phyloP scores from a whole-genome alignment of 2,329 filamentous ascomycete species.

The Tolypocladium sp. region DNA sequence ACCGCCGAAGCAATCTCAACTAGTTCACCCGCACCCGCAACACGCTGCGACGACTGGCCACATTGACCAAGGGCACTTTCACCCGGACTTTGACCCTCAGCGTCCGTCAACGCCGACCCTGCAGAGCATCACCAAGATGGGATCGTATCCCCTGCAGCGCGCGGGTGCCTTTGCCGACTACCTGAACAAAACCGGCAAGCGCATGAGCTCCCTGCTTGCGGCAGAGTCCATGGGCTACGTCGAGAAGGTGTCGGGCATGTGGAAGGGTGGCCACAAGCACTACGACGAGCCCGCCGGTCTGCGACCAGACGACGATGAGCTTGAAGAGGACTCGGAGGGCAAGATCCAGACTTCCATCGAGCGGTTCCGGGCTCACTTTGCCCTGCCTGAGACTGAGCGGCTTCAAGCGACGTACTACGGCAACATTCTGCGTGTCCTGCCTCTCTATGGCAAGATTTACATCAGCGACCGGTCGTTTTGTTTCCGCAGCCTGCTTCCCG shows the following conservation, averaged over 20 bases:
- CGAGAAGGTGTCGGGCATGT: conserved; percentile 95
- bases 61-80: conserved; percentile 16
- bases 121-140: conserved; percentile 48
- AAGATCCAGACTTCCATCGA: conserved; percentile 61
- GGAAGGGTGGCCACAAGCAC: conserved; percentile 83
- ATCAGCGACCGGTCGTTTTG: conserved; percentile 82
- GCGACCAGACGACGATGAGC: conserved; percentile 44
- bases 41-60: conserved; percentile 32
- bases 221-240: conserved; percentile 94
- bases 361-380: conserved; percentile 83
- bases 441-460: conserved; percentile 94
- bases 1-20: conserved; percentile 5
- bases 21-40: neutral
- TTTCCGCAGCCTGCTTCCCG: conserved; percentile 83
- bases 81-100: conserved; percentile 13
- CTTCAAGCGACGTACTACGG: conserved; percentile 86
- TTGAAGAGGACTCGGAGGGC: conserved; percentile 50
- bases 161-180: conserved; percentile 78
- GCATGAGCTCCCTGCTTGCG: conserved; percentile 73
- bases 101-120: conserved; percentile 30
- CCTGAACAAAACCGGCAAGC: conserved; percentile 67
- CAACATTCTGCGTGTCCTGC: conserved; percentile 81
- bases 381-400: conserved; percentile 72
- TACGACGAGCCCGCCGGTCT: conserved; percentile 58
- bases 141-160: conserved; percentile 71